Percentiles rank a stretch among this genome's conserved stretches.
phyloP scores from a whole-genome alignment of 2,329 filamentous ascomycete genomes.

The Fusarium brevicatenulatum region DNA sequence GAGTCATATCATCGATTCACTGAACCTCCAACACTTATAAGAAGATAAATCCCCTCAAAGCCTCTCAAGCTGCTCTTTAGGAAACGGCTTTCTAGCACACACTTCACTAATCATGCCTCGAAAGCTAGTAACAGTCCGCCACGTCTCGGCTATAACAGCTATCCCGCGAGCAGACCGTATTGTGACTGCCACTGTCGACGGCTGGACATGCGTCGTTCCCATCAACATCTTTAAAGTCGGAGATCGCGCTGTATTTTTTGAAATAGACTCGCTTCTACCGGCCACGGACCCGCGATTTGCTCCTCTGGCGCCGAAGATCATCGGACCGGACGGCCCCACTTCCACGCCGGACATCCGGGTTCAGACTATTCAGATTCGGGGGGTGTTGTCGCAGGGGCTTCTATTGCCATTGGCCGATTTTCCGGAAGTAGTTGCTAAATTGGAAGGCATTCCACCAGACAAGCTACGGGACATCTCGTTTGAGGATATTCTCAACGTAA shows the following conservation, averaged over 20 bases:
- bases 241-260: conserved; percentile 36
- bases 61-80: not conserved
- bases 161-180: conserved; percentile 36
- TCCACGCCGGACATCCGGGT: conserved; percentile 29
- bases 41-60: not conserved
- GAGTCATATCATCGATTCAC: conserved; percentile 23
- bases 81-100: too few species aligned
- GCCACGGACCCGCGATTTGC: conserved; percentile 32
- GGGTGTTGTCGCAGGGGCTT: conserved; percentile 37
- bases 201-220: conserved; percentile 39
- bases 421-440: conserved; percentile 18
- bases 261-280: conserved; percentile 41
- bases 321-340: not conserved
- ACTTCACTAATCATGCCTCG: conserved; percentile 25
- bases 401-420: conserved; percentile 33
- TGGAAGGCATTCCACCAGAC: not conserved
- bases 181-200: conserved; percentile 31
- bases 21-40: not conserved
- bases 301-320: conserved; percentile 15
- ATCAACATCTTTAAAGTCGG: conserved; percentile 21
- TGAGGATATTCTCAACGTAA: conserved; percentile 31
- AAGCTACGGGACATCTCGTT: conserved; percentile 27
- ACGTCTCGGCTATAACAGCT: conserved; percentile 26
- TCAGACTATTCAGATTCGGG: conserved; percentile 30
- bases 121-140: conserved; percentile 39